Evolutionary conservation across 768 basidiomycete genomes (phyloP), one percentile per base, ranked within the genome.

Genomic region (Lactifluus rugatus): DNA sequence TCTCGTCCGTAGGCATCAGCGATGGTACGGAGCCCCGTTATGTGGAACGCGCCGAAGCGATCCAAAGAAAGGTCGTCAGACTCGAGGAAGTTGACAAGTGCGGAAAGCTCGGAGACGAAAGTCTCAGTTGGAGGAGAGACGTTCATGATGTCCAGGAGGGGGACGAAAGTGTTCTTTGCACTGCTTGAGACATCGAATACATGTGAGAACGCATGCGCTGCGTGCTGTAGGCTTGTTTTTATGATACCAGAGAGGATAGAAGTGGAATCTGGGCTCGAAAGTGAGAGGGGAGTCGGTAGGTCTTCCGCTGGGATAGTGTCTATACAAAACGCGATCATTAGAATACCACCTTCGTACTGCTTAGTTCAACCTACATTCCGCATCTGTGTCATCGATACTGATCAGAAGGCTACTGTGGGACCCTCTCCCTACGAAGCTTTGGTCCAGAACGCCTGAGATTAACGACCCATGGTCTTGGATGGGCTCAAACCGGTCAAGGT

Each of bases 401-500:
- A 88, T 58, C 1, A 89, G 62, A 34, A 88, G 60, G 1, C 73
- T 78, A 67, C 76, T 79, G 28, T 67, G 75, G 23, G 70, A 50
- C 0, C 82, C 84, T 57, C 78, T 68, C 47, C 80, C 86, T 19
- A 89, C 80, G 62, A 89, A 82, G 2, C 69, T 41, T 45, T 76
- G 66, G 57, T 48, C 64, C 62, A 64, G 61, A 48, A 37, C 46
- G 7, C 56, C 65, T 28, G 57, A 70, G 65, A 34, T 60, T 48
- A 60, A 64, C 54, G 28, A 68, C 34, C 72, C 72, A 52, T 71
- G 67, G 58, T 74, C 73, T 52, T 63, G 70, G 28, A 82, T 68
- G 25, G 74, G 70, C 66, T 86, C 84, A 62, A 83, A 83, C 19
- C 70, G 70, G 64, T 89, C 87, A 5, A 89, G 76, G n/a, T 83